phyloP scores from a whole-genome alignment of 1,284 basidiomycete genomes.

The Lentinula novae-zelandiae region DNA sequence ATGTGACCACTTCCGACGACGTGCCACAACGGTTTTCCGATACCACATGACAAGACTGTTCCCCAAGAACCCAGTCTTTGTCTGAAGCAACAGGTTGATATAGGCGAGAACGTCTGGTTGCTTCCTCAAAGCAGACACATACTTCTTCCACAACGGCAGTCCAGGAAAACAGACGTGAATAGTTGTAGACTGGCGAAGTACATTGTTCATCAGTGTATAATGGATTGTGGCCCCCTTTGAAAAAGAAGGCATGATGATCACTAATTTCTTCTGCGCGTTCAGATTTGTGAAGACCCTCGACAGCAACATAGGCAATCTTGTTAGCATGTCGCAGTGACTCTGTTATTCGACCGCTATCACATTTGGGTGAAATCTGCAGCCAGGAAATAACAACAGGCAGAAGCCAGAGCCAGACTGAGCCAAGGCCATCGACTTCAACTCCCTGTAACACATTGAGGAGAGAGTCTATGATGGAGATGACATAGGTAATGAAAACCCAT shows the following conservation, averaged over 20 bases:
- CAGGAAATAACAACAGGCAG: slow-evolving; percentile 31
- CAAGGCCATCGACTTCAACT: slow-evolving; percentile 23
- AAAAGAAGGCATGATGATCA: slow-evolving; percentile 1
- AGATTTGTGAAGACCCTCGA: not conserved
- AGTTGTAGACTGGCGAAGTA: slow-evolving; percentile 28
- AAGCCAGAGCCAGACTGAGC: slow-evolving; percentile 31
- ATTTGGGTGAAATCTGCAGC: slow-evolving; percentile 31
- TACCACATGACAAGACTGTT: not conserved
- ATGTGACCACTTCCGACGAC: slow-evolving; percentile 22
- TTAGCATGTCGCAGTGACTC: slow-evolving; percentile 23
- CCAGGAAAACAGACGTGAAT: slow-evolving; percentile 26
- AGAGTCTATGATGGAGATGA: slow-evolving; percentile 27
- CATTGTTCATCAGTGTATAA: slow-evolving; percentile 16
- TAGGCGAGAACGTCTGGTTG: not conserved
- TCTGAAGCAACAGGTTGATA: slow-evolving; percentile 13
- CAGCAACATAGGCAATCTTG: slow-evolving; percentile 12
- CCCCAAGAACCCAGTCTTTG: slow-evolving; percentile 10
- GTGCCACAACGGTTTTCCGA: slow-evolving; percentile 22
- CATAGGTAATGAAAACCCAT: slow-evolving; percentile 33
- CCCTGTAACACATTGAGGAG: slow-evolving; percentile 19
- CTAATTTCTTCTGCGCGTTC: slow-evolving; percentile 15
- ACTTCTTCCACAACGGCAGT: slow-evolving; percentile 19
- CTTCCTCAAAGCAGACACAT: slow-evolving; percentile 19
- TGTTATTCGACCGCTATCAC: slow-evolving; percentile 22
- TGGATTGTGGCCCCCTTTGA: not conserved